Evolutionary conservation across 169 alveolate genomes (phyloP).

Genomic region (Eimeria brunetti): DNA sequence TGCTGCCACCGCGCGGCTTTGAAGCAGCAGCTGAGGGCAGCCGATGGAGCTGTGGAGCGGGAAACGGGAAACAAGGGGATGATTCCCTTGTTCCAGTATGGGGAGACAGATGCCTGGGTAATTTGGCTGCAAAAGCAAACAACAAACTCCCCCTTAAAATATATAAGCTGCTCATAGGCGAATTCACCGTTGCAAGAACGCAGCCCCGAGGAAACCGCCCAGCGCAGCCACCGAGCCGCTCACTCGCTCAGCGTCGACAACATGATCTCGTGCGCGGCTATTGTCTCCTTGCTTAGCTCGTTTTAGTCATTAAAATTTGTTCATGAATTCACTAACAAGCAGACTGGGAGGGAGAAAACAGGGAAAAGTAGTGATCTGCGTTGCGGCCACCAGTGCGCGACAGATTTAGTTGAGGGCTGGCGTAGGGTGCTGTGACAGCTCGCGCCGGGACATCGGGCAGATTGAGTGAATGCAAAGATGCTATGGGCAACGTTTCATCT

Average conservation of each 20-base stretch:
- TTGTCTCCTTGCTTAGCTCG: background rate
- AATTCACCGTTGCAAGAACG: background rate
- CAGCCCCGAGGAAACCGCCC: slow-evolving; percentile 42
- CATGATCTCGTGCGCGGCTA: background rate
- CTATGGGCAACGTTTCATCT: background rate
- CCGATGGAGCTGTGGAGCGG: slow-evolving; percentile 9
- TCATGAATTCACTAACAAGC: background rate
- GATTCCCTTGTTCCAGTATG: background rate
- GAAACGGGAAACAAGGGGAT: background rate
- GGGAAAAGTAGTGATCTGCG: background rate
- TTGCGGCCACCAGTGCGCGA: background rate
- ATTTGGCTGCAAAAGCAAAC: background rate
- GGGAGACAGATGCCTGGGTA: background rate
- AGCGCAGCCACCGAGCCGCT: slow-evolving; percentile 50
- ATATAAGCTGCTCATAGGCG: background rate
- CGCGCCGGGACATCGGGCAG: background rate
- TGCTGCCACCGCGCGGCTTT: slow-evolving; percentile 14
- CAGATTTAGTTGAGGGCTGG: background rate
- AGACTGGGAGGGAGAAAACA: background rate
- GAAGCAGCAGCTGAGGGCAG: slow-evolving; percentile 41
- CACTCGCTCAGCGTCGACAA: slow-evolving; percentile 7
- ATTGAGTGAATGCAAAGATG: background rate
- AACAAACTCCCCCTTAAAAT: background rate
- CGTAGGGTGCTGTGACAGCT: background rate
- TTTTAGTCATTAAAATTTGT: background rate